Conservation (phyloP, 2,329 filamentous ascomycete genomes). For the Hypoxylon sp. region DNA sequence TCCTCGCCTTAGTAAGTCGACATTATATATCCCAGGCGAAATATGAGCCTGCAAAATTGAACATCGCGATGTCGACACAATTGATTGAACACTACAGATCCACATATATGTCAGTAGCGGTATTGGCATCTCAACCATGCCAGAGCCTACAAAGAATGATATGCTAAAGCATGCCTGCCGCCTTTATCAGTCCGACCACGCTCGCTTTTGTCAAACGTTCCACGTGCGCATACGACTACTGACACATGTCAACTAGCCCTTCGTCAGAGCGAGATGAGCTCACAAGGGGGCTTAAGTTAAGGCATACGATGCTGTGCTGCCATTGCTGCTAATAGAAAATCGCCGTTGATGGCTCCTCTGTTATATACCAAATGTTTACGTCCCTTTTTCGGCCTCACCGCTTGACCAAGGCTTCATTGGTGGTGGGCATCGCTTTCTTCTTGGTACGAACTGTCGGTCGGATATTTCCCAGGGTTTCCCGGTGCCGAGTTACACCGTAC, state of each 20-base stretch:
- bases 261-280: slow-evolving; percentile 1
- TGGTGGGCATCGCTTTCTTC: not conserved
- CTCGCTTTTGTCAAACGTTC: not conserved
- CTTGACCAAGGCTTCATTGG: slow-evolving; percentile 3
- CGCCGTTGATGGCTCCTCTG: not conserved
- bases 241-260: not conserved
- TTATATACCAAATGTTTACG: not conserved
- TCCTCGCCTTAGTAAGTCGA: not conserved
- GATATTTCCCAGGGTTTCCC: not conserved
- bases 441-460: not conserved
- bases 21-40: not conserved
- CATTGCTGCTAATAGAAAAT: not conserved
- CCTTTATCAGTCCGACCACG: not conserved
- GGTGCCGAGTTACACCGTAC: slow-evolving; percentile 7
- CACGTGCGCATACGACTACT: not conserved
- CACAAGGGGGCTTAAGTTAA: not conserved
- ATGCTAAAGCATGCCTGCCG: not conserved
- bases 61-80: not conserved
- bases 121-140: not conserved
- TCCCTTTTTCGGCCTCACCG: slow-evolving; percentile 18
- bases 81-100: not conserved
- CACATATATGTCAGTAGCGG: not conserved
- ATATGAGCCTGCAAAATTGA: not conserved
- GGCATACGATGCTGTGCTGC: slow-evolving; percentile 3
- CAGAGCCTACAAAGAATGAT: not conserved